Conservation (phyloP, 495 filamentous ascomycete genomes). For the Aspergillus cavernicola region DNA sequence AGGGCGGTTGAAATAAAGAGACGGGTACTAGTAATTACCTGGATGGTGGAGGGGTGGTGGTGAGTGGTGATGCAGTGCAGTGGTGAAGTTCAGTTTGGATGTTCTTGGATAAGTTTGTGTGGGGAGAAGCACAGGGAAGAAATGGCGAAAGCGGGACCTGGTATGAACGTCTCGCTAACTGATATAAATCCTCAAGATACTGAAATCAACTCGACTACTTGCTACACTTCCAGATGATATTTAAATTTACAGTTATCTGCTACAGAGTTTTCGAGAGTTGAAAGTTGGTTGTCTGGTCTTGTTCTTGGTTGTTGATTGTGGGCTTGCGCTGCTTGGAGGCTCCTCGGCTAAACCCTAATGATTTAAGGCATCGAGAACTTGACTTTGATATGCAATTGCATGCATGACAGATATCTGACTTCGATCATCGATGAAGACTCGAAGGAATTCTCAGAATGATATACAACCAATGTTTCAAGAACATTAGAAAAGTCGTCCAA, state of each 20-base stretch:
- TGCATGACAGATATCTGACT: too few relatives aligned
- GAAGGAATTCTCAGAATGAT: too few relatives aligned
- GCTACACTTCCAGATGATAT: too few relatives aligned
- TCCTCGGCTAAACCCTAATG: constrained; percentile 49
- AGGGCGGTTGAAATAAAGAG: neutral
- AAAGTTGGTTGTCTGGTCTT: neutral
- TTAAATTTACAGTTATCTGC: too few relatives aligned
- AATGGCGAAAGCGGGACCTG: constrained; percentile 16
- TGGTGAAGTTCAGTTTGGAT: neutral
- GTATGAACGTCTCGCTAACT: constrained; percentile 14
- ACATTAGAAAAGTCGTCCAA: too few relatives aligned
- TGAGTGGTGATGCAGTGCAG: constrained; percentile 19
- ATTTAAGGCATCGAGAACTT: constrained; percentile 7
- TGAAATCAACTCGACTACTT: neutral
- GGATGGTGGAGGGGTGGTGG: constrained; percentile 8
- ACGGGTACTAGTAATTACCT: constrained; percentile 5
- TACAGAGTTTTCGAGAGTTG: neutral
- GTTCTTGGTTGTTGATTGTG: constrained; percentile 9
- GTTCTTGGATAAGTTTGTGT: constrained; percentile 19
- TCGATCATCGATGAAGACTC: too few relatives aligned
- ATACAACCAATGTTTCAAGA: too few relatives aligned
- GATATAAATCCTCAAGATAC: neutral
- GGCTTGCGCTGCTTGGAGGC: constrained; percentile 20
- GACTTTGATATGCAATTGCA: too few relatives aligned
- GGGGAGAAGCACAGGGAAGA: constrained; percentile 15